phyloP scores from a whole-genome alignment of 2,329 filamentous ascomycete species.

The Diplodia seriata region DNA sequence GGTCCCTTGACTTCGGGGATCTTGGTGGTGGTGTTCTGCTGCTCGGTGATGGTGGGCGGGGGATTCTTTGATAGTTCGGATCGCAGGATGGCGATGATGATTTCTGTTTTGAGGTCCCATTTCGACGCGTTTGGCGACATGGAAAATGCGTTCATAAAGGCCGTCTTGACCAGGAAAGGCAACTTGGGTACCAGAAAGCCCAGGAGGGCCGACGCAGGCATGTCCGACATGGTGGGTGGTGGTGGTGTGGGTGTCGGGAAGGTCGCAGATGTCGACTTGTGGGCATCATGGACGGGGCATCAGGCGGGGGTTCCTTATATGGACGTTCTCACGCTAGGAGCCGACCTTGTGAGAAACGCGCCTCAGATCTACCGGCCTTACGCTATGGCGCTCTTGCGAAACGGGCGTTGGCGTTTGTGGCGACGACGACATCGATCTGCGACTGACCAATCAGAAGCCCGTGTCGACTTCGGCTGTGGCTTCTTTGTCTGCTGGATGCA shows the following conservation, averaged over 20 bases:
- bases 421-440: slow-evolving; percentile 1
- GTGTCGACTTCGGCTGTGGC: too few species aligned
- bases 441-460: neutral
- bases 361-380: neutral
- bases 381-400: slow-evolving; percentile 15
- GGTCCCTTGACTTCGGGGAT: slow-evolving; percentile 76
- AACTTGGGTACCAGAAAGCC: slow-evolving; percentile 51
- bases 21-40: slow-evolving; percentile 67
- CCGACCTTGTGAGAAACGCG: neutral
- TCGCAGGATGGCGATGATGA: slow-evolving; percentile 76
- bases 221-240: slow-evolving; percentile 32
- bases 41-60: slow-evolving; percentile 41
- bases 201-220: slow-evolving; percentile 47
- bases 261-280: neutral
- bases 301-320: neutral
- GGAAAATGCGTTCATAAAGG: slow-evolving; percentile 68
- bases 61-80: slow-evolving; percentile 42
- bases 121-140: slow-evolving; percentile 75
- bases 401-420: slow-evolving; percentile 17
- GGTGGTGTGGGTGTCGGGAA: neutral
- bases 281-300: neutral
- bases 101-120: slow-evolving; percentile 77
- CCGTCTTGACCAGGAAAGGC: slow-evolving; percentile 68
- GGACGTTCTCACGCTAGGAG: neutral
- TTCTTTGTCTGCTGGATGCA: neutral